Evolutionary conservation across 495 filamentous ascomycete genomes (phyloP).

Genomic region (Halenospora varia): DNA sequence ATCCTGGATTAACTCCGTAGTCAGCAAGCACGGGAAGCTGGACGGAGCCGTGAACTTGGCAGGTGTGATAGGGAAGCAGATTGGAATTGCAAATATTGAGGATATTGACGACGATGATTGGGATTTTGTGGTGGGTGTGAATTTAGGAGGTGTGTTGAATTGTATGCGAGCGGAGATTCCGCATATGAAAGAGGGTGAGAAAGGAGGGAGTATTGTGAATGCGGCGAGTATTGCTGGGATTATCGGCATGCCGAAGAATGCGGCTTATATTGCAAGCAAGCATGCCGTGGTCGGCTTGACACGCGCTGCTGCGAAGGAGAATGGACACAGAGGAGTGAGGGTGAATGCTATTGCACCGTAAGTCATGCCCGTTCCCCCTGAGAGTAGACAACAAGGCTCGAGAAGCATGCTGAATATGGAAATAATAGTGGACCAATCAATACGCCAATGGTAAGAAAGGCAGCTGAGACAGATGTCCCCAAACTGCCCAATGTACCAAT

Average conservation of each 20-base stretch:
- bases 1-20: conserved; percentile 40
- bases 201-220: conserved; percentile 27
- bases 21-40: conserved; percentile 38
- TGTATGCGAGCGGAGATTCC: conserved; percentile 50
- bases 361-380: not conserved
- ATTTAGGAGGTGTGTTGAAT: conserved; percentile 48
- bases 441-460: conserved; percentile 7
- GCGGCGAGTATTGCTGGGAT: conserved; percentile 6
- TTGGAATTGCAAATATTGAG: conserved; percentile 28
- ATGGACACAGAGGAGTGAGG: conserved; percentile 44
- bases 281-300: conserved; percentile 48
- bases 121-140: conserved; percentile 36
- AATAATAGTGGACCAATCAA: not conserved
- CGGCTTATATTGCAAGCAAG: conserved; percentile 48
- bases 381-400: no score
- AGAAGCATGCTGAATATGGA: no score
- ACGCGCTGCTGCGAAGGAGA: conserved; percentile 48
- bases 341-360: conserved; percentile 48
- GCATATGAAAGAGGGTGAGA: conserved; percentile 30
- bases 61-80: conserved; percentile 28
- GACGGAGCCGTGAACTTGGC: conserved; percentile 50
- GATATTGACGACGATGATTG: conserved; percentile 38
- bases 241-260: conserved; percentile 21
- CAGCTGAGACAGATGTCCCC: not conserved
- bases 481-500: not conserved